These are phyloP conservation scores for Silene vulgaris DNA, from an alignment of 179 eudicot species.

Conservation along the genomic window DNA sequence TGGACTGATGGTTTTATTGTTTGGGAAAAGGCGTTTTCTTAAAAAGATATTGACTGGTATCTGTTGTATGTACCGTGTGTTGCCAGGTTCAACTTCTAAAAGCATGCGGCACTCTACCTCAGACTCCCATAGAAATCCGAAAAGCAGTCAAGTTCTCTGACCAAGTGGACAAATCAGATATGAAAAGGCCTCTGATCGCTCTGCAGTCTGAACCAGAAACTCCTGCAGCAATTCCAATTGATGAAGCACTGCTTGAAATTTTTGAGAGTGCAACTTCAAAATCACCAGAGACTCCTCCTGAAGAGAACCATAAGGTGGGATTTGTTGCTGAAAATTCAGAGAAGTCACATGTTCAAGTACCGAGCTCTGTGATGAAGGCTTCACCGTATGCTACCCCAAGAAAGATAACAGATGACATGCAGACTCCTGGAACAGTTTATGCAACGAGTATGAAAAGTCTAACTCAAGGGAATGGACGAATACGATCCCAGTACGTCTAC, in stretches of 20 bases:
- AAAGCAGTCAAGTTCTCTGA: conserved; percentile 31
- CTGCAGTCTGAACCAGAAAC: conserved; percentile 19
- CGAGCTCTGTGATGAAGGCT: conserved; percentile 34
- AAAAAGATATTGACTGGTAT: conserved; percentile 11
- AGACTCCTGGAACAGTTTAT: conserved; percentile 88
- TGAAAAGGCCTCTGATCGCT: conserved; percentile 22
- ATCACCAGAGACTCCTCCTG: conserved; percentile 45
- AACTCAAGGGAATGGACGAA: conserved; percentile 46
- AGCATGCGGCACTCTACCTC: conserved; percentile 73
- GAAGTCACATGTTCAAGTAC: conserved; percentile 32
- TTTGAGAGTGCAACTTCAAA: conserved; percentile 21
- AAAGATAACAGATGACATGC: conserved; percentile 71
- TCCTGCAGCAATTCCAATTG: conserved; percentile 23
- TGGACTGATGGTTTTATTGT: too few relatives aligned
- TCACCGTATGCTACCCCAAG: conserved; percentile 84
- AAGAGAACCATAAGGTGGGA: conserved; percentile 23
- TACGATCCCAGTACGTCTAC: conserved; percentile 80
- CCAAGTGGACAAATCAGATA: conserved; percentile 24
- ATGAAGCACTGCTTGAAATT: conserved; percentile 35
- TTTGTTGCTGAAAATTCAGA: conserved; percentile 32
- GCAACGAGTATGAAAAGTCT: conserved; percentile 42
- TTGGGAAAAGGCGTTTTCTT: background rate
- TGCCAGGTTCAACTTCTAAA: conserved; percentile 70
- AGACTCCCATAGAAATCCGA: conserved; percentile 71
- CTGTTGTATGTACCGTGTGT: background rate